Evolutionary conservation across 768 basidiomycete species (phyloP), one percentile per base, ranked within the genome.

Genomic region (Phlebiopsis gigantea): DNA sequence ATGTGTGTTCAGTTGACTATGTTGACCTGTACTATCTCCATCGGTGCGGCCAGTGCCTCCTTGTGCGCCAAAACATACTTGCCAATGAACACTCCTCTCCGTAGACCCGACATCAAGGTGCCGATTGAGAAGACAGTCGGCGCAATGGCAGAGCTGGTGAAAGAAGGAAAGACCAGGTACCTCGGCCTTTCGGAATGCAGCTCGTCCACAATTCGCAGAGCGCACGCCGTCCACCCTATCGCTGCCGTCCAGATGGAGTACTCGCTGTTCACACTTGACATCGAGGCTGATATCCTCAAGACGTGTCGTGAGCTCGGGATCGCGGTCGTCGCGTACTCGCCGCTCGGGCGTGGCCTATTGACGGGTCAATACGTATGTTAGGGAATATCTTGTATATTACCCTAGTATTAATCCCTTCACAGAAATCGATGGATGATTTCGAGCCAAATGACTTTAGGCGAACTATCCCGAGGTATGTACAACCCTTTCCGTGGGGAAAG

Each of bases 161-260:
- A 62, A 34, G 67, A 43, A n/a, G 73, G 73, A 1, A 73, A 73
- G 55, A 66, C 70, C 21, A 69, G 68, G 29, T 64, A 73, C 60
- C 48, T 75, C 43, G 74, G 74, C 24, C 66, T 75, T 31, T 74
- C 72, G 30, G 74, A 75, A 54, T 62, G 63, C 45, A 68, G 71
- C 7, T 67, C 66, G 0, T 39, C 57, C 2, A 66, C 66, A 29
- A 58, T 74, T 6, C 71, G 72, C 29, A 68, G 71, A 24, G 72
- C 72, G 5, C 62, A 65, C 53, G 68, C 66, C 7, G 63, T 71
- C 4, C 69, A 70, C 55, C 69, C 69, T 42, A 69, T 71, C 59
- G 25, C 63, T 28, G 70, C 69, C 5, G n/a, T 67, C 4, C 68
- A 72, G 50, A 63, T 69, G 47, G 71, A 72, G 56, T 71, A 72